These are phyloP conservation scores for Cymbidium sinense DNA, from an alignment of 106 monocot species.

Conservation along the genomic window DNA sequence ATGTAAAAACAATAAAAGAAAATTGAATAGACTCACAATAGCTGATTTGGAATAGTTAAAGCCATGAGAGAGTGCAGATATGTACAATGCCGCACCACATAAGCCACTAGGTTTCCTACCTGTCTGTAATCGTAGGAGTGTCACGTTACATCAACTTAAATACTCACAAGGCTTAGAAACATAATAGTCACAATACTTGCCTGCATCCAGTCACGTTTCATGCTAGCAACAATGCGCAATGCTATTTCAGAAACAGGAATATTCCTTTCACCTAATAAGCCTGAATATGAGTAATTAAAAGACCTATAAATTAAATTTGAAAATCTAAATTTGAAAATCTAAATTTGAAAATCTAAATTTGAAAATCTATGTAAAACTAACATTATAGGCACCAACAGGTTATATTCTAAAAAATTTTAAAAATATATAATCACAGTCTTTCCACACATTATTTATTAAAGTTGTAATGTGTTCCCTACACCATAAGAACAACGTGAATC, in stretches of 20 bases:
- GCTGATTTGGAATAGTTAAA: slow-evolving; percentile 74
- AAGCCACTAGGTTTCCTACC: slow-evolving; percentile 96
- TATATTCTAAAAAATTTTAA: neutral
- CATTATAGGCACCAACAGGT: neutral
- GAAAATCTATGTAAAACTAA: neutral
- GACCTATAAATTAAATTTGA: neutral
- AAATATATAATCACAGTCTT: neutral
- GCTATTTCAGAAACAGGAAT: slow-evolving; percentile 61
- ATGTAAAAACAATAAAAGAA: neutral
- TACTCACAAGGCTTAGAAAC: neutral
- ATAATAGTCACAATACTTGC: slow-evolving; percentile 19
- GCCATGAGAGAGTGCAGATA: slow-evolving; percentile 88
- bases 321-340: too few species aligned
- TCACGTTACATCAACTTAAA: neutral
- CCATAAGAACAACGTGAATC: neutral
- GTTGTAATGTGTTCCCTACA: neutral
- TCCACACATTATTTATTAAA: neutral
- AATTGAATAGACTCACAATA: slow-evolving; percentile 49
- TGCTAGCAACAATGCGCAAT: slow-evolving; percentile 75
- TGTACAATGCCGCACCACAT: slow-evolving; percentile 95
- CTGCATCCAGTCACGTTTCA: slow-evolving; percentile 99
- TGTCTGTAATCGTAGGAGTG: slow-evolving; percentile 34
- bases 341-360: too few species aligned
- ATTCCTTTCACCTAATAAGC: slow-evolving; percentile 54
- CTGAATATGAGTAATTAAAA: slow-evolving; percentile 23